Evolutionary conservation across 2,329 filamentous ascomycete genomes (phyloP), one percentile per base, ranked within the genome.

Genomic region (Fusarium redolens): DNA sequence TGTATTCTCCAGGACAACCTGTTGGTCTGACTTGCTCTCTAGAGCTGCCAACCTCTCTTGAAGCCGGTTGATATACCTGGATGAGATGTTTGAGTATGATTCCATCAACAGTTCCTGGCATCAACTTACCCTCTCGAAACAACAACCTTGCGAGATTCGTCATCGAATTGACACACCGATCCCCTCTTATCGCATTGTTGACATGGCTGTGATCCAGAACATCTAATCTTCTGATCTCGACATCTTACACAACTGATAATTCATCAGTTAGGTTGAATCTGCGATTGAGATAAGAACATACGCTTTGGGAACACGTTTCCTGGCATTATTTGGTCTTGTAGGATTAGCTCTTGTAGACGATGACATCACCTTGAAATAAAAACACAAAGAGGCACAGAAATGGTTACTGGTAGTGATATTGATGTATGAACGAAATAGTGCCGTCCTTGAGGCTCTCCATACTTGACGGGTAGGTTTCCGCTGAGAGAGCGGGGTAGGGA

Each of bases 151-250:
- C 66, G 62, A 28, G 71, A 55, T 15, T 71, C 61, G 9, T 73
- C 67, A 14, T 73, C 71, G 11, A 73, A 73, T 9, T 47, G 51
- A 30, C 71, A 73, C 4, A 60, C 14, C 20, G 71, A 45, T 0
- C 40, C 52, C 43, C 71, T 61, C n/a, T 73, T 73, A 4, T 69
- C 71, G 3, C 71, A 73, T 28, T 74, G 68, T 4, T 74, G 68
- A 31, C 71, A 73, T 7, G 68, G 68, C 4, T 72, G 63, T 17
- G 56, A 65, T 4, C 71, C 63, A 40, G 67, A 73, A 20, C 71
- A 74, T 41, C 59, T 72, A 7, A 74, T 73, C 45, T 73, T 72
- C n/a, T 73, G 68, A 43, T 72, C 71, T n/a, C 68, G 63, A 18
- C 71, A 72, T 60, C 71, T 69, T 55, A 72, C 59, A 43, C 71